Conservation (phyloP, 495 filamentous ascomycete species). For the Cercophora scortea region DNA sequence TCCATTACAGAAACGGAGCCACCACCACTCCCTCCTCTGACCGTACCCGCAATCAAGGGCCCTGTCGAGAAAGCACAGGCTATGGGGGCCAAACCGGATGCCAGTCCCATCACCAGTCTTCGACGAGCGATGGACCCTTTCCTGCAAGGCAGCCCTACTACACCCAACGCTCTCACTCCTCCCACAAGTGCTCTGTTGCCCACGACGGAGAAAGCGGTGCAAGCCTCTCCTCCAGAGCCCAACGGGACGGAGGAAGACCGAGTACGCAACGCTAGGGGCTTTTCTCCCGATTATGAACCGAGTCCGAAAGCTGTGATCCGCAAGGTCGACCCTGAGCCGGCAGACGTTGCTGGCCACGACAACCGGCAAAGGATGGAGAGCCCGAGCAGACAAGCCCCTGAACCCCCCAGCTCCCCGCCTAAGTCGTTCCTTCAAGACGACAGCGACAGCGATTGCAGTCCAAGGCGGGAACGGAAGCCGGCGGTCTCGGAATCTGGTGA, state of each 20-base stretch:
- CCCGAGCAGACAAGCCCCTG: constrained; percentile 11
- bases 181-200: constrained; percentile 12
- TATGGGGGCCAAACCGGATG: not conserved
- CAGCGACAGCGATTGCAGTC: constrained; percentile 30
- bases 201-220: constrained; percentile 1
- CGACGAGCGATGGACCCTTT: constrained; percentile 88
- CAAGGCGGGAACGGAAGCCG: constrained; percentile 12
- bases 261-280: constrained; percentile 34
- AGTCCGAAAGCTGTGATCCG: constrained; percentile 53
- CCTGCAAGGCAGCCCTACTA: constrained; percentile 35
- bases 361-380: constrained; percentile 6
- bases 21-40: constrained; percentile 28
- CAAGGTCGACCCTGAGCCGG: constrained; percentile 33
- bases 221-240: not conserved
- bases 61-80: constrained; percentile 19
- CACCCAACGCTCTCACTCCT: constrained; percentile 7
- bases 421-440: constrained; percentile 30
- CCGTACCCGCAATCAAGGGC: constrained; percentile 21
- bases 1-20: constrained; percentile 51
- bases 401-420: constrained; percentile 14
- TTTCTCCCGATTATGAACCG: constrained; percentile 60
- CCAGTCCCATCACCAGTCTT: constrained; percentile 81
- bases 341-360: constrained; percentile 1
- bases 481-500: constrained; percentile 8
- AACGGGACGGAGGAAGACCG: constrained; percentile 16